These are phyloP conservation scores for Mycena kentingensis DNA, from an alignment of 768 basidiomycete species.

Conservation along the genomic window DNA sequence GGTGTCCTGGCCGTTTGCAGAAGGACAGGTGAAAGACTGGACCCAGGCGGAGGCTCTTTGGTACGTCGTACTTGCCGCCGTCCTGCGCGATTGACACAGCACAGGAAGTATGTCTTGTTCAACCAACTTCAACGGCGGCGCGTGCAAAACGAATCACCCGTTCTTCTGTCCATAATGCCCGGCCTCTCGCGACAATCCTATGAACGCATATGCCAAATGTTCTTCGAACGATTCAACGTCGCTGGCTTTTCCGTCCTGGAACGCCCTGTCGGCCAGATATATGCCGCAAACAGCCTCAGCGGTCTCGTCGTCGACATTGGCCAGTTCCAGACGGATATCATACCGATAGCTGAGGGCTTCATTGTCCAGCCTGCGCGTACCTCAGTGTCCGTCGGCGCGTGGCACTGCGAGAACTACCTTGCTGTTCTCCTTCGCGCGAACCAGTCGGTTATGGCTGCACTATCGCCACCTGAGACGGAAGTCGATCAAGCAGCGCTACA, in stretches of 20 bases:
- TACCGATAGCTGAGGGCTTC: constrained; percentile 75
- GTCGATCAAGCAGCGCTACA: constrained; percentile 47
- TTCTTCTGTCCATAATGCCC: constrained; percentile 70
- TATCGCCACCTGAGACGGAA: constrained; percentile 59
- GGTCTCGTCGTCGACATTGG: constrained; percentile 86
- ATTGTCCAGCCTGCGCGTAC: constrained; percentile 56
- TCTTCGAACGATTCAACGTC: constrained; percentile 92
- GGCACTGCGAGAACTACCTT: constrained; percentile 75
- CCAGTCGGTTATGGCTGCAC: constrained; percentile 57
- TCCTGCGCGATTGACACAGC: constrained; percentile 9
- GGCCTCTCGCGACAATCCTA: constrained; percentile 66
- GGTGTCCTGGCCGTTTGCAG: constrained; percentile 81
- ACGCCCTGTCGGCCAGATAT: constrained; percentile 82
- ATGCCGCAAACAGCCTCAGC: constrained; percentile 67
- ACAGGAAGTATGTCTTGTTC: constrained; percentile 86
- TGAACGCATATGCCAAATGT: constrained; percentile 77
- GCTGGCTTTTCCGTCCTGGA: constrained; percentile 81
- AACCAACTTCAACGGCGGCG: constrained; percentile 72
- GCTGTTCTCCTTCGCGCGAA: constrained; percentile 73
- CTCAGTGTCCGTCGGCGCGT: constrained; percentile 64
- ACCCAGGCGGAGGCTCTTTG: constrained; percentile 87
- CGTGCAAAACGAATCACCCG: constrained; percentile 84
- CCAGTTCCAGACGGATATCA: constrained; percentile 72
- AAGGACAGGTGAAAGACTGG: constrained; percentile 76
- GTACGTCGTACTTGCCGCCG: constrained; percentile 46